Base-by-base conservation (phyloP, 495 filamentous ascomycete genomes). In the Penicillium alfredii region DNA sequence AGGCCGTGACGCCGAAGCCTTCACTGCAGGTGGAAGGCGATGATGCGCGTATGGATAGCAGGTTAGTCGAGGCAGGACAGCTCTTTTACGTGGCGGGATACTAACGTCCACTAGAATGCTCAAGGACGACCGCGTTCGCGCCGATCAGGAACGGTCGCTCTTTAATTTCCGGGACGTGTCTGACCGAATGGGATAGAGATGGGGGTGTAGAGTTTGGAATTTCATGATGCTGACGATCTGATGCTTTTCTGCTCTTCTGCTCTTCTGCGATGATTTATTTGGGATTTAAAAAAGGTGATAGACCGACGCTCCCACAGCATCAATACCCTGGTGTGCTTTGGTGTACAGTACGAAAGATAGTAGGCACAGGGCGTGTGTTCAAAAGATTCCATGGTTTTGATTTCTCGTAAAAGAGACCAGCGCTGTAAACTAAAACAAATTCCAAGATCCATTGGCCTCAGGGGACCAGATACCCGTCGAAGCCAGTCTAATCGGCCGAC, bases 1-100 rank as follows among this genome's bases (percentile, higher is more conserved):
- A 96, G 11, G 92, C 92, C 15, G 55, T 82, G 38, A 84, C 81
- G 13, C 85, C 92, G 7, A 84, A 88, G 61, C 72, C 88, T 6
- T 70, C 79, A 21, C 60, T 98, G 34, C 72, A 86, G 35, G 74
- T 97, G 17, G 92, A 97, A 60, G 84, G 92, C 24, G 90, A 89
- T 27, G 92, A 98, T 65, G 83, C 77, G 3, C 73, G 92, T 16
- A 71, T 83, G 45, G 85, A 98, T 61, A 74, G 75, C 33, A 73
- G 82, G 66, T 73, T 57, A 27, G 50, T 44, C 12, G 15, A 33
- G 11, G 3, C 28, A 29, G 12, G 14, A 5, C 26, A 18, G 3
- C 9, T 8, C 9, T 8, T 5, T 1, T 18, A n/a, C 21, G n/a
- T 11, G 29, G 16, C 23, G 20, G 24, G 26, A 30, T 16, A 23